Evolutionary conservation across 352 stramenopile species (phyloP).

Genomic region (Phytophthora foliorum): DNA sequence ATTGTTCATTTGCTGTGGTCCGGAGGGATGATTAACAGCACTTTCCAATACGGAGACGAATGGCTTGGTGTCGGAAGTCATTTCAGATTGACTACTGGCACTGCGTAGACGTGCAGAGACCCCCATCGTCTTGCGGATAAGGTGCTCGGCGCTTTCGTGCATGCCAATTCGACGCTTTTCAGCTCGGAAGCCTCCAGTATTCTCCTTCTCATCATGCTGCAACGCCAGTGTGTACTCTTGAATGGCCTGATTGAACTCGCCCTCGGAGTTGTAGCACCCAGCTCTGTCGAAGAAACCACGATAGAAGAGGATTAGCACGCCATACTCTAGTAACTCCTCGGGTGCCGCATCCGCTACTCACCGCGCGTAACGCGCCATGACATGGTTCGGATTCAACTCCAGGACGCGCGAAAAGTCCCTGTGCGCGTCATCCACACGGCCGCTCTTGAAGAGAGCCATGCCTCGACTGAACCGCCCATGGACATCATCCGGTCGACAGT

Average conservation of each 20-base stretch:
- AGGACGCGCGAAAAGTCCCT: constrained; percentile 71
- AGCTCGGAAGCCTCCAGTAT: constrained; percentile 30
- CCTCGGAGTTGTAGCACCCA: constrained; percentile 78
- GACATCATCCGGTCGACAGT: constrained; percentile 60
- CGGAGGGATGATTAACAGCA: background rate
- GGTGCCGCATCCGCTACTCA: constrained; percentile 12
- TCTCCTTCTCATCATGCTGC: constrained; percentile 71
- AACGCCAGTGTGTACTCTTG: constrained; percentile 81
- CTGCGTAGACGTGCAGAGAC: constrained; percentile 12
- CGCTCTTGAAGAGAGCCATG: constrained; percentile 76
- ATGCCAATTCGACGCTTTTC: constrained; percentile 34
- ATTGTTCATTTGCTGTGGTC: constrained; percentile 4
- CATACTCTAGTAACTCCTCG: background rate
- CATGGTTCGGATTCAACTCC: constrained; percentile 74
- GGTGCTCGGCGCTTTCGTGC: constrained; percentile 33
- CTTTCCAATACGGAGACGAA: background rate
- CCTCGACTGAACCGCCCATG: constrained; percentile 75
- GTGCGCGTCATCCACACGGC: constrained; percentile 62
- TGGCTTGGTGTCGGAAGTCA: background rate
- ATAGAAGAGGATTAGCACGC: background rate
- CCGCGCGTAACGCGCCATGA: constrained; percentile 82
- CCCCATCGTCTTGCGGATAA: constrained; percentile 34
- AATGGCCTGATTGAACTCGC: constrained; percentile 77
- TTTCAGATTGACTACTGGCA: constrained; percentile 6
- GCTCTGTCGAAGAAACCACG: constrained; percentile 34